These are phyloP conservation scores for Eleusine indica DNA, from an alignment of 176 grass and related monocot species.

Conservation along the genomic window DNA sequence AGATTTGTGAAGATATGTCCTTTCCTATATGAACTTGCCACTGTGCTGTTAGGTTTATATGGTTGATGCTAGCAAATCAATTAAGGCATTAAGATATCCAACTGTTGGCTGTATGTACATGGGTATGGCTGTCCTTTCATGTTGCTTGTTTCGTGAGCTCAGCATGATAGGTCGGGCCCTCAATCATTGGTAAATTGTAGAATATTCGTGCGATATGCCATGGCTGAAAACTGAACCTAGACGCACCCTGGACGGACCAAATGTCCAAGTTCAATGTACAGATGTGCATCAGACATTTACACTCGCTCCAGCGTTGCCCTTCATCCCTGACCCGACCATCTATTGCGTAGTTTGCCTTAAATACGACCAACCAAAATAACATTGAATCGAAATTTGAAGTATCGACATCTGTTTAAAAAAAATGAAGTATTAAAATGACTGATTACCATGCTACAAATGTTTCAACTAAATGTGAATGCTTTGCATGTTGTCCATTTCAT, in stretches of 20 bases:
- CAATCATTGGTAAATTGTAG: not conserved
- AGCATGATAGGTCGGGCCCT: not conserved
- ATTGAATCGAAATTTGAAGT: not conserved
- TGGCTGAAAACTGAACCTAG: constrained; percentile 39
- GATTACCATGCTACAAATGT: not conserved
- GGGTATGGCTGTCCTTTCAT: not conserved
- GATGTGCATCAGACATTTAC: not conserved
- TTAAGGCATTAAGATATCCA: not conserved
- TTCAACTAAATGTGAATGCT: not conserved
- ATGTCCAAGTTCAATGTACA: constrained; percentile 50
- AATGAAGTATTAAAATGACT: not conserved
- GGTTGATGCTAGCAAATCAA: not conserved
- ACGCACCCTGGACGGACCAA: not conserved
- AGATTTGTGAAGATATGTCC: not conserved
- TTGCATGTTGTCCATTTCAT: not conserved
- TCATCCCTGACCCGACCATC: too few relatives aligned
- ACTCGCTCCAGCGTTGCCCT: not conserved
- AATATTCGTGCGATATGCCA: constrained; percentile 35
- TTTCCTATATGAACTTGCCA: not conserved
- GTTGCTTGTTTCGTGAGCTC: not conserved
- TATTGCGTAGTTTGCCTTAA: too few relatives aligned
- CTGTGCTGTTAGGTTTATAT: not conserved
- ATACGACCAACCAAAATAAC: not conserved
- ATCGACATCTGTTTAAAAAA: not conserved
- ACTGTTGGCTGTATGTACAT: not conserved